A percentile compares a stretch with the other conserved stretches of the same genome.
phyloP scores from a whole-genome alignment of 192 early-diverging fungal species.

The Coemansia sp. region DNA sequence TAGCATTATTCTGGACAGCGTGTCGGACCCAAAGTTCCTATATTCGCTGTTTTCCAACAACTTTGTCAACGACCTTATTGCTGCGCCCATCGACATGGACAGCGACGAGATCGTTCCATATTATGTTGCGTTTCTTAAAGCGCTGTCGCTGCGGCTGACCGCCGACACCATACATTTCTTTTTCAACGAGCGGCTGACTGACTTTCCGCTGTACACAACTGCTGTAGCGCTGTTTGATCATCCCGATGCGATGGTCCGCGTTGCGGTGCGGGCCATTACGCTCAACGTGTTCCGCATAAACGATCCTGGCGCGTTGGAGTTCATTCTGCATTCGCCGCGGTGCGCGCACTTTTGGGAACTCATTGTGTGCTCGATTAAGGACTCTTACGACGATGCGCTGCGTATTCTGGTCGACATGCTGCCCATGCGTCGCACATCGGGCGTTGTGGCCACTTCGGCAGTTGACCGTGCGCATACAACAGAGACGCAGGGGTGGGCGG shows the following conservation, averaged over 20 bases:
- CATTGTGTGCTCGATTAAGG: constrained; percentile 37
- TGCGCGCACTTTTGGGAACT: constrained; percentile 46
- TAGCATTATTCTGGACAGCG: constrained; percentile 54
- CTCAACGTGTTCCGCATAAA: constrained; percentile 61
- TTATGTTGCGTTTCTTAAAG: constrained; percentile 32
- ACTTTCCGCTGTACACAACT: constrained; percentile 59
- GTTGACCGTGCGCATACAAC: constrained; percentile 1
- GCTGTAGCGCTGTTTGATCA: constrained; percentile 67
- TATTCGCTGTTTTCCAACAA: constrained; percentile 71
- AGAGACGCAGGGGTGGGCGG: constrained; percentile 11
- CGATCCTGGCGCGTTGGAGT: constrained; percentile 35
- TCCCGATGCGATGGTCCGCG: constrained; percentile 71
- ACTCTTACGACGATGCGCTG: constrained; percentile 39
- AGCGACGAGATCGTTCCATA: constrained; percentile 70
- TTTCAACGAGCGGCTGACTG: no score
- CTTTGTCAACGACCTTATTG: constrained; percentile 71
- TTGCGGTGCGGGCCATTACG: constrained; percentile 64
- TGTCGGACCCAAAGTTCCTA: constrained; percentile 39
- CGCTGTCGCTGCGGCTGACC: no score
- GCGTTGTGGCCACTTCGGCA: constrained; percentile 1
- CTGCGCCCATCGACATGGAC: constrained; percentile 57
- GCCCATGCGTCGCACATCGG: constrained; percentile 13
- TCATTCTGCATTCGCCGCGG: constrained; percentile 25
- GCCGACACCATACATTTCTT: no score
- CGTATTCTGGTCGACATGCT: constrained; percentile 50